Base-by-base conservation (phyloP, 2,329 filamentous ascomycete genomes). In the Epicoccum sorghinum region DNA sequence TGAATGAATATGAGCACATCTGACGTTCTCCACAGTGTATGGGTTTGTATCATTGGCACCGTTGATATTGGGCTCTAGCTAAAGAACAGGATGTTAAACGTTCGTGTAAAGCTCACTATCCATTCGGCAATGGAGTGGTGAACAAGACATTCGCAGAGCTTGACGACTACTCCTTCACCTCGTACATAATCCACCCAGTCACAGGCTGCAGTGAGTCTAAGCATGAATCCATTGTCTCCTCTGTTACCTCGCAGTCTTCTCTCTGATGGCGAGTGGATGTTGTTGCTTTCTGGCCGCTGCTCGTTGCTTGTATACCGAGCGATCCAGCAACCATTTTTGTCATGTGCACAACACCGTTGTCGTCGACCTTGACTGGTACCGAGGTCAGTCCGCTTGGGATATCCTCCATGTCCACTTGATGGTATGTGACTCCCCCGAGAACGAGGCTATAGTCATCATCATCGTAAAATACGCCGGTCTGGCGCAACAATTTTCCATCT, bases 291-390 rank as follows among this genome's bases (percentile, higher is more conserved):
- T 18, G 36, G 7, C 32, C 47, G 32, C 52, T 55, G 29, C 49
- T 58, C 12, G 37, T 42, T 2, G 30, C 54, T 10, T 51, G 33
- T 9, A 64, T 57, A 10, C 58, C 54, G 3, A 61, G 25, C 8
- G 48, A 58, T n/a, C 58, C 56, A 1, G 59, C 55, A 4, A 62
- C 22, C 58, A 62, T 59, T 39, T 58, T 58, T 3, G 55, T 61
- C 3, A 47, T 24, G 38, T 55, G 47, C 14, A 32, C 4, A 0
- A 2, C 36, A 1, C 58, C 58, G 13, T 61, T 59, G 23, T 64
- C 60, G 29, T 59, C 35, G 2, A 62, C 42, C 27, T 25, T 33
- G 22, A 62, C 46, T 3, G 61, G 60, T 7, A 62, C 57, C 10
- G 52, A 52, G 1, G 48, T 53, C 14, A 52, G 47, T 1, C 53